These are phyloP conservation scores for Durio zibethinus DNA, from an alignment of 345 rosid species.

Conservation along the genomic window DNA sequence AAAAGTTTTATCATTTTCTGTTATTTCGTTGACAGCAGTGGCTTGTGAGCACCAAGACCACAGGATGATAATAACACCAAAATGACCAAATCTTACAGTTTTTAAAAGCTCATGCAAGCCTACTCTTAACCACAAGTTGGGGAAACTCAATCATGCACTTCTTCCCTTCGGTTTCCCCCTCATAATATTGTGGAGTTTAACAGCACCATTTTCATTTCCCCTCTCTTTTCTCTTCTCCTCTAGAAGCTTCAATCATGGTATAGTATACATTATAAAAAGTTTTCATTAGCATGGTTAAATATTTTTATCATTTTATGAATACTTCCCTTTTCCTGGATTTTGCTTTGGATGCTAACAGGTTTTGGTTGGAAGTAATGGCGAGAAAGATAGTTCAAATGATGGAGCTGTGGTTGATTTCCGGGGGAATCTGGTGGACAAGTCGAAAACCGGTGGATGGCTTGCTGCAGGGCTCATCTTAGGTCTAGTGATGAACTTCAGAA, in stretches of 20 bases:
- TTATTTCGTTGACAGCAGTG: background rate
- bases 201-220: background rate
- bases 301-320: background rate
- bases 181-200: background rate
- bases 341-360: conserved; percentile 31
- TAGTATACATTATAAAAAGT: background rate
- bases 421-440: conserved; percentile 69
- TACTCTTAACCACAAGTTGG: background rate
- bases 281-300: background rate
- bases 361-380: conserved; percentile 42
- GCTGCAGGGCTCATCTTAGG: conserved; percentile 92
- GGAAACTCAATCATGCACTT: background rate
- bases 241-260: background rate
- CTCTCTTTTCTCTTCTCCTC: background rate
- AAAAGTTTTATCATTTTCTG: background rate
- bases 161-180: background rate
- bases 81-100: background rate
- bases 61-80: background rate
- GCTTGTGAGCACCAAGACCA: background rate
- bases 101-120: background rate
- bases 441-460: conserved; percentile 87
- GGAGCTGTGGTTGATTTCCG: conserved; percentile 46
- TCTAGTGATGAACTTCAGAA: conserved; percentile 18
- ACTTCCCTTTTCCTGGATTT: conserved; percentile 5
- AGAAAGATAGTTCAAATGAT: conserved; percentile 32